Conservation (phyloP, 495 filamentous ascomycete species). For the Xylaria curta region DNA sequence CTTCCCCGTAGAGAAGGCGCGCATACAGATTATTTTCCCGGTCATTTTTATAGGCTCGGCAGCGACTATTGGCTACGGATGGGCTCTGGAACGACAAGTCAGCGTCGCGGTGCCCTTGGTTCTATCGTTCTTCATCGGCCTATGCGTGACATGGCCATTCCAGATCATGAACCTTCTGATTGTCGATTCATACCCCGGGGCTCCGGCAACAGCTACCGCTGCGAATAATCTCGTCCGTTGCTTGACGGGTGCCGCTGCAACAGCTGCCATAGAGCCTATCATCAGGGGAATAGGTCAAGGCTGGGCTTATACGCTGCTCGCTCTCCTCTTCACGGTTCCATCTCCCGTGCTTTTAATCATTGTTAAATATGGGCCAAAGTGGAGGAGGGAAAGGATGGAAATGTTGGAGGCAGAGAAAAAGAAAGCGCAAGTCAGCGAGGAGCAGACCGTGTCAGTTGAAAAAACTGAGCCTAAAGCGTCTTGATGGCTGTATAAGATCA, state of each 20-base stretch:
- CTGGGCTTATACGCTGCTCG: conserved; percentile 57
- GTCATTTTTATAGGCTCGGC: conserved; percentile 49
- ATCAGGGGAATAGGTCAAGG: conserved; percentile 51
- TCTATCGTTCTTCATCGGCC: conserved; percentile 61
- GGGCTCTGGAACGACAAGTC: conserved; percentile 57
- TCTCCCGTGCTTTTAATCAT: conserved; percentile 49
- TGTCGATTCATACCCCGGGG: conserved; percentile 53
- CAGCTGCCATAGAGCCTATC: conserved; percentile 52
- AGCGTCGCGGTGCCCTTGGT: conserved; percentile 59
- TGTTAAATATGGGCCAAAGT: conserved; percentile 46
- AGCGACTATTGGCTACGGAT: conserved; percentile 61
- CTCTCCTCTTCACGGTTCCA: conserved; percentile 43
- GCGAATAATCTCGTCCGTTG: conserved; percentile 57
- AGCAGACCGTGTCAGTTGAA: neutral
- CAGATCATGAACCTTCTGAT: conserved; percentile 55
- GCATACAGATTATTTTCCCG: conserved; percentile 61
- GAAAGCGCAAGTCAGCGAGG: conserved; percentile 21
- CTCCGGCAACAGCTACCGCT: conserved; percentile 55
- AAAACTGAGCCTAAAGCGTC: neutral
- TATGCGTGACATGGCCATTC: conserved; percentile 61
- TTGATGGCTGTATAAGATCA: neutral
- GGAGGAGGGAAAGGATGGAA: conserved; percentile 48
- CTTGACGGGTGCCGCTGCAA: conserved; percentile 49
- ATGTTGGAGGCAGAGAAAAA: conserved; percentile 36
- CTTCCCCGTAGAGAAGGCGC: conserved; percentile 71